Conservation (phyloP, 805 yeast genomes). For the Wickerhamomyces hampshirensis region DNA sequence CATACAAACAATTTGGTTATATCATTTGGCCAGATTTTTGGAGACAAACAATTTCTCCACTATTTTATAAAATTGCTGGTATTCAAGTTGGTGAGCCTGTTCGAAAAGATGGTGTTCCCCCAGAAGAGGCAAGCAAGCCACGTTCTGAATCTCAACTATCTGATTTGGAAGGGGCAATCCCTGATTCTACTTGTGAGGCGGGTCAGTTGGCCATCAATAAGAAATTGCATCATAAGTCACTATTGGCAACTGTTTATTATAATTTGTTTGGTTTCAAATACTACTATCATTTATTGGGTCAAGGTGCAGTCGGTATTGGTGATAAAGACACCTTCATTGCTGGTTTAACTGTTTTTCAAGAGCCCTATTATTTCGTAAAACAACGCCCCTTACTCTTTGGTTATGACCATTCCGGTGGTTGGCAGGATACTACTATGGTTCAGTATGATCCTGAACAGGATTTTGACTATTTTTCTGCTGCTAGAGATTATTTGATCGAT, state of each 20-base stretch:
- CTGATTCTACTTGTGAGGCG: constrained; percentile 69
- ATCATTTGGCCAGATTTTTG: constrained; percentile 70
- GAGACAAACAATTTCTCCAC: constrained; percentile 64
- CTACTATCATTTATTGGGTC: constrained; percentile 67
- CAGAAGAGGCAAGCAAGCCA: constrained; percentile 41
- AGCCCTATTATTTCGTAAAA: constrained; percentile 22
- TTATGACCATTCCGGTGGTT: constrained; percentile 19
- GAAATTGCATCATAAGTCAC: constrained; percentile 49
- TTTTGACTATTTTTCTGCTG: constrained; percentile 20
- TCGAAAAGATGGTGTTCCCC: constrained; percentile 31
- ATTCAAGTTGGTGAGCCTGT: constrained; percentile 36
- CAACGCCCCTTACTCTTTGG: constrained; percentile 24
- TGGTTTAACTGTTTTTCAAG: constrained; percentile 23
- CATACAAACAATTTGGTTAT: constrained; percentile 40
- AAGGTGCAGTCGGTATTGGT: constrained; percentile 76
- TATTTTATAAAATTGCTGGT: constrained; percentile 47
- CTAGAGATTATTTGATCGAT: constrained; percentile 14
- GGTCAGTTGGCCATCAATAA: constrained; percentile 68
- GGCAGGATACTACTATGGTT: constrained; percentile 27
- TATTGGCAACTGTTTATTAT: constrained; percentile 59
- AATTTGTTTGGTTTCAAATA: constrained; percentile 62
- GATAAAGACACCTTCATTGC: constrained; percentile 68
- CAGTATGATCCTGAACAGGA: constrained; percentile 26
- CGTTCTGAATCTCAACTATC: constrained; percentile 38
- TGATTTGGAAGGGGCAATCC: constrained; percentile 58